Percentiles rank a stretch among this genome's conserved stretches.
These are phyloP conservation scores for Maudiozyma turicensis DNA, from an alignment of 805 yeast genomes.

Conservation along the genomic window DNA sequence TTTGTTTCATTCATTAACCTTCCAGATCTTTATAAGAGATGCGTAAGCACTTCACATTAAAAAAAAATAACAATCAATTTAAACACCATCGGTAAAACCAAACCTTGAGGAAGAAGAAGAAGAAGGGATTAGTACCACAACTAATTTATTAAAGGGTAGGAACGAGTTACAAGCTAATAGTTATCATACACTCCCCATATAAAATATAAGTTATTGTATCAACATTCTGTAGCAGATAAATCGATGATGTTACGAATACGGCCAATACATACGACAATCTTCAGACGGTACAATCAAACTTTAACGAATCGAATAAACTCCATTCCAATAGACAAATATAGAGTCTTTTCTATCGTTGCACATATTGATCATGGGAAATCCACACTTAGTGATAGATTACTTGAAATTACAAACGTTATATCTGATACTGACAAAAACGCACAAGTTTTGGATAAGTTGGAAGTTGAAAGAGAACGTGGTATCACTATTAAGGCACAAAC, in stretches of 20 bases:
- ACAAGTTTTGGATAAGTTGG: slow-evolving; percentile 83
- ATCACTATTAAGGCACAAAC: slow-evolving; percentile 97
- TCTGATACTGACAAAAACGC: slow-evolving; percentile 49
- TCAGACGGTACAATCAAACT: slow-evolving; percentile 1
- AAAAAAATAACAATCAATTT: too few species aligned
- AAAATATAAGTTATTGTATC: background rate
- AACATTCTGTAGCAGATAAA: background rate
- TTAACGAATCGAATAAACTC: slow-evolving; percentile 53
- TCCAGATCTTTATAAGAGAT: too few species aligned
- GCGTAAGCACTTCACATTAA: too few species aligned
- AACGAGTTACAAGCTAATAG: too few species aligned
- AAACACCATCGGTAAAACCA: too few species aligned
- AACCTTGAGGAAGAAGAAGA: too few species aligned
- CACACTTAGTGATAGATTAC: slow-evolving; percentile 76
- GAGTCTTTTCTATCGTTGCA: slow-evolving; percentile 92
- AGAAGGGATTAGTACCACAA: too few species aligned
- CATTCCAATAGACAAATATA: slow-evolving; percentile 72
- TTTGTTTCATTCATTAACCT: too few species aligned
- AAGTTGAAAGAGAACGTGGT: slow-evolving; percentile 93
- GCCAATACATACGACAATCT: slow-evolving; percentile 6
- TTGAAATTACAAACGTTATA: slow-evolving; percentile 87
- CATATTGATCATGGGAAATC: slow-evolving; percentile 90
- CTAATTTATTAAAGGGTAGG: too few species aligned
- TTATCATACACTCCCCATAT: too few species aligned
- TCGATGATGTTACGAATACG: background rate